Evolutionary conservation across 352 stramenopile genomes (phyloP).

Genomic region (Phytophthora hybrid): DNA sequence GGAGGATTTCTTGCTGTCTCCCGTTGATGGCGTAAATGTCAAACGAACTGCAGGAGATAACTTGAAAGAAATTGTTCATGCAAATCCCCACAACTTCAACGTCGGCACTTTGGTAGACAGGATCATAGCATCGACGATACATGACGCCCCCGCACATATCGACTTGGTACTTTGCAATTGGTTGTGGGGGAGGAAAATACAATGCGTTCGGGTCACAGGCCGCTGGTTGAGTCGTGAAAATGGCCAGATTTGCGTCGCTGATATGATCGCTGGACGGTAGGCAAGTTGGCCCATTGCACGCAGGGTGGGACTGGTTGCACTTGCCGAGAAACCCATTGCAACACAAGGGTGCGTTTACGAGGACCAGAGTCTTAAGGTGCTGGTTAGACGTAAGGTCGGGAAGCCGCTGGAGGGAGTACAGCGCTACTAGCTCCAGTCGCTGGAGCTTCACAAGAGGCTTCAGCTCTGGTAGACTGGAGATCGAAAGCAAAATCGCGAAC

Average conservation of each 20-base stretch:
- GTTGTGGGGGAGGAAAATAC: neutral
- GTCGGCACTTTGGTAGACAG: neutral
- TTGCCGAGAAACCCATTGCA: slow-evolving; percentile 34
- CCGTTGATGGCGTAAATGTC: slow-evolving; percentile 3
- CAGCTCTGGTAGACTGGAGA: slow-evolving; percentile 8
- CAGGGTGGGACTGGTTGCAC: slow-evolving; percentile 12
- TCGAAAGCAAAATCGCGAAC: slow-evolving; percentile 8
- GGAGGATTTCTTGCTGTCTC: slow-evolving; percentile 12
- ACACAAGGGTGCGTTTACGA: slow-evolving; percentile 17
- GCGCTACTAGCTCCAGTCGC: slow-evolving; percentile 7
- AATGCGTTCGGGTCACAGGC: neutral
- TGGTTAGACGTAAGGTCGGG: slow-evolving; percentile 14
- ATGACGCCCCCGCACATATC: slow-evolving; percentile 15
- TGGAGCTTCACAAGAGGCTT: slow-evolving; percentile 28
- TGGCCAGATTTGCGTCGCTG: neutral
- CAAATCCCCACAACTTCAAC: slow-evolving; percentile 8
- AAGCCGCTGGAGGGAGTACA: slow-evolving; percentile 7
- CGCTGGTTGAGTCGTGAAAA: slow-evolving; percentile 4
- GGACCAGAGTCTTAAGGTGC: neutral
- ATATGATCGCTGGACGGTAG: neutral
- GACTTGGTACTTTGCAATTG: slow-evolving; percentile 3
- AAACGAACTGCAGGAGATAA: slow-evolving; percentile 10
- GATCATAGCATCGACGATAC: slow-evolving; percentile 10
- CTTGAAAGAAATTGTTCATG: slow-evolving; percentile 20
- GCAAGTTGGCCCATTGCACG: slow-evolving; percentile 1